Base-by-base conservation (phyloP, 352 stramenopile species). In the Phytophthora cryptogea region DNA sequence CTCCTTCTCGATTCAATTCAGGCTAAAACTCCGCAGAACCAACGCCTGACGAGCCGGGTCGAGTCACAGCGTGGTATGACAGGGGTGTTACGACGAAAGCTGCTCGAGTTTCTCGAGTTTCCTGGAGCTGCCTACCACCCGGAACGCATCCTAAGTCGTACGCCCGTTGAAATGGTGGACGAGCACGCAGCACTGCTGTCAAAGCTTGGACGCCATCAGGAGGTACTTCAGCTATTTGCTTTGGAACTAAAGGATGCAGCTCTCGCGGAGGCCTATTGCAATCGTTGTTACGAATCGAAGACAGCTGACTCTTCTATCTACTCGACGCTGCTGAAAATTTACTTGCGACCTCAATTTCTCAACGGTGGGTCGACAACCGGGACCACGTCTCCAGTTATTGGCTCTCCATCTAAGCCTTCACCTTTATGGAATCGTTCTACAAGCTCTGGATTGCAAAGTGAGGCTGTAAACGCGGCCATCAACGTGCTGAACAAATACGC, bases 401-500 rank as follows among this genome's bases (percentile, higher is more conserved):
- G 28, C 2, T 74, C 69, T 1, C 72, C 77, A 14, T 59, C 64
- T 14, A 64, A 70, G 41, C 59, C 66, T 37, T 40, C 68, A 2
- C 7, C 41, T 30, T 27, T 61, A 35, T 43, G 59, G 54, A 63
- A 48, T 54, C 35, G 54, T 28, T 60, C 70, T 8, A 41, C 57
- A 5, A 59, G 45, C 11, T 31, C 54, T 8, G 58, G 60, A 5
- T 39, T 73, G 13, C 78, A 78, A 0, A 92, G 66, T 41, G 79
- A 89, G 23, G 78, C 81, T 17, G 80, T 95, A 16, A 57, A 75
- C 4, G 84, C 78, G 9, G 83, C 82, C 1, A 80, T 95, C 39
- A 85, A 73, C 52, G 72, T 95, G 30, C 67, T 92, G 27, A 92
- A 91, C 74, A 89, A 88, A 49, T 91, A 92, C 55, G 78, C 86